phyloP scores from a whole-genome alignment of 257 asterid species.

The Verbena officinalis region DNA sequence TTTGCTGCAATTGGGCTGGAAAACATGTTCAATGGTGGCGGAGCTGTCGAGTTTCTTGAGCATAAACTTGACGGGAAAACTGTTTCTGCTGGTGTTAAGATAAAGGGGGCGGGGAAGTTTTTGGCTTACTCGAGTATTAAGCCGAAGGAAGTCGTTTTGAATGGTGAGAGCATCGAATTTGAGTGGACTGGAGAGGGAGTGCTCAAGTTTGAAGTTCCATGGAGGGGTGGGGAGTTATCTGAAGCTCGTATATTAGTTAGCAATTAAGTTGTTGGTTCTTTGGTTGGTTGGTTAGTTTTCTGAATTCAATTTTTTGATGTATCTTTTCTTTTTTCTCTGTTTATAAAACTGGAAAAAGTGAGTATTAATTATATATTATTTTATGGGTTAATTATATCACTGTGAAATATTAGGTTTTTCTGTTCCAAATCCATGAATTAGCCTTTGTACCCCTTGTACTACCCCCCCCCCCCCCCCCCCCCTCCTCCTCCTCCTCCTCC shows the following conservation, averaged over 20 bases:
- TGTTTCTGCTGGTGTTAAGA: constrained; percentile 13
- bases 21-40: constrained; percentile 46
- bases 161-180: constrained; percentile 30
- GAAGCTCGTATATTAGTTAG: constrained; percentile 26
- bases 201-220: constrained; percentile 43
- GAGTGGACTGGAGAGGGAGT: constrained; percentile 40
- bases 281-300: not conserved
- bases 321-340: not conserved
- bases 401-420: too few species aligned
- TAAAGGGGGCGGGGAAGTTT: constrained; percentile 46
- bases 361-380: constrained; percentile 8
- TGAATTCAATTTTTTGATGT: not conserved
- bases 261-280: constrained; percentile 13
- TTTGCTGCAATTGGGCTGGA: constrained; percentile 45
- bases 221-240: constrained; percentile 38
- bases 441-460: too few species aligned
- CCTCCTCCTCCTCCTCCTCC: too few species aligned
- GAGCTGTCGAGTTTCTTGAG: constrained; percentile 35
- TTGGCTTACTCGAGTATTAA: constrained; percentile 47
- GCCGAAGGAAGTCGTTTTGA: constrained; percentile 33
- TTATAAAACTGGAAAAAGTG: not conserved
- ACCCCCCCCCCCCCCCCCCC: too few species aligned
- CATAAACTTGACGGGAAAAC: constrained; percentile 11
- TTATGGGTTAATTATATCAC: not conserved
- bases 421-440: too few species aligned